Conservation (phyloP, 345 rosid species). For the Salix udensis region DNA sequence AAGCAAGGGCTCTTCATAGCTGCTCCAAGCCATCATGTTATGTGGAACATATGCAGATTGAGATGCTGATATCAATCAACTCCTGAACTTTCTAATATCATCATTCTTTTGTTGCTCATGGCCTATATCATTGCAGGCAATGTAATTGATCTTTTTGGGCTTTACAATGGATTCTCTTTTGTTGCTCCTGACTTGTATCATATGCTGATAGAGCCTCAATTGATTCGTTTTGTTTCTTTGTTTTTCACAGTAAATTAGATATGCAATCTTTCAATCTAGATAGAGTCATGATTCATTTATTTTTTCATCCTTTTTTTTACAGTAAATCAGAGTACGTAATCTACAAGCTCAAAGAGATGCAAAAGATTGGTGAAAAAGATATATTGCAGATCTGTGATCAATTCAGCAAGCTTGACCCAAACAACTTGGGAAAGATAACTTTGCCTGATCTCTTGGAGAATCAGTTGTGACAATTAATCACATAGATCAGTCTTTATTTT, state of each 20-base stretch:
- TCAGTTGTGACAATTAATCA: slow-evolving; percentile 11
- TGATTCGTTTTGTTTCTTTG: too few relatives aligned
- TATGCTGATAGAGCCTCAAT: background rate
- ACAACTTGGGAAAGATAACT: slow-evolving; percentile 59
- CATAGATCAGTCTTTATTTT: background rate
- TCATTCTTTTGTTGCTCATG: background rate
- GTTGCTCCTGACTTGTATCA: too few relatives aligned
- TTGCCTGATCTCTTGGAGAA: slow-evolving; percentile 44
- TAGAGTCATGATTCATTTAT: background rate
- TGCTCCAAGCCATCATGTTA: background rate
- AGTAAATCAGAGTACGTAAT: slow-evolving; percentile 73
- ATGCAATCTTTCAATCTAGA: background rate
- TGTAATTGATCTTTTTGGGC: background rate
- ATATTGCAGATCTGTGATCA: slow-evolving; percentile 49
- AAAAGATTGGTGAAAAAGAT: slow-evolving; percentile 57
- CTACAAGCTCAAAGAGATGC: slow-evolving; percentile 74
- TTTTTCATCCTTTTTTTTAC: slow-evolving; percentile 2
- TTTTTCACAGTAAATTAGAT: background rate
- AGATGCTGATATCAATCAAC: background rate
- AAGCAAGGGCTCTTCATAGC: background rate
- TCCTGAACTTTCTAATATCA: background rate
- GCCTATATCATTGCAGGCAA: background rate
- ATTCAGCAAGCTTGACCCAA: slow-evolving; percentile 59
- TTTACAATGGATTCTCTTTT: background rate
- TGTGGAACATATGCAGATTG: background rate